phyloP scores from a whole-genome alignment of 1,284 basidiomycete species.

The Spongiforma sp. region DNA sequence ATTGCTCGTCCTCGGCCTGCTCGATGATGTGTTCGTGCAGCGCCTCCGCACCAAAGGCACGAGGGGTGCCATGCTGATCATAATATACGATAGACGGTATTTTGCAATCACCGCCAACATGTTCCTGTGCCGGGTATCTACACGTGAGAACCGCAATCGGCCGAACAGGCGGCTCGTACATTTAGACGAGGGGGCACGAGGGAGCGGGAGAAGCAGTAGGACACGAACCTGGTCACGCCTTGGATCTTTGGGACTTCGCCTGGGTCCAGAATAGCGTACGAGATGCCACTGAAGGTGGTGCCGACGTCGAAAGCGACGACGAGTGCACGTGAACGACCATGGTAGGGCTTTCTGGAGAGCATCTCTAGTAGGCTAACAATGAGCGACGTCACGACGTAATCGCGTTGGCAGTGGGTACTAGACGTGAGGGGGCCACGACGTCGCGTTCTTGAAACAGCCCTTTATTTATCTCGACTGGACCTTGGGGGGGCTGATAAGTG shows the following conservation, averaged over 20 bases:
- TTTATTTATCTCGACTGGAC: conserved; percentile 26
- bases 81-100: conserved; percentile 64
- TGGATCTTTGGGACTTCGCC: conserved; percentile 52
- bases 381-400: conserved; percentile 12
- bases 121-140: conserved; percentile 50
- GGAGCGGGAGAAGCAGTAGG: neutral
- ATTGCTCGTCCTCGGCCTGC: conserved; percentile 50
- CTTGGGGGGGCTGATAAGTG: too few species aligned
- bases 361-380: conserved; percentile 24
- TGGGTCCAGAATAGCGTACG: conserved; percentile 52
- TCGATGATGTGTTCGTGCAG: conserved; percentile 46
- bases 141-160: too few species aligned
- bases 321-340: conserved; percentile 43
- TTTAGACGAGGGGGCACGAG: conserved; percentile 8
- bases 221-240: conserved; percentile 46
- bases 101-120: conserved; percentile 51
- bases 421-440: conserved; percentile 4
- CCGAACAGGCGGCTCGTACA: too few species aligned
- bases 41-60: conserved; percentile 59
- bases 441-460: conserved; percentile 10
- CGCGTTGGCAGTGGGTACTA: neutral
- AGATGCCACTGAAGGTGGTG: conserved; percentile 57
- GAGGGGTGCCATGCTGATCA: conserved; percentile 46
- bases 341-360: conserved; percentile 39
- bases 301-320: conserved; percentile 58